These are phyloP conservation scores for Incumbomyces lentus DNA, from an alignment of 2,329 filamentous ascomycete genomes.

Conservation along the genomic window DNA sequence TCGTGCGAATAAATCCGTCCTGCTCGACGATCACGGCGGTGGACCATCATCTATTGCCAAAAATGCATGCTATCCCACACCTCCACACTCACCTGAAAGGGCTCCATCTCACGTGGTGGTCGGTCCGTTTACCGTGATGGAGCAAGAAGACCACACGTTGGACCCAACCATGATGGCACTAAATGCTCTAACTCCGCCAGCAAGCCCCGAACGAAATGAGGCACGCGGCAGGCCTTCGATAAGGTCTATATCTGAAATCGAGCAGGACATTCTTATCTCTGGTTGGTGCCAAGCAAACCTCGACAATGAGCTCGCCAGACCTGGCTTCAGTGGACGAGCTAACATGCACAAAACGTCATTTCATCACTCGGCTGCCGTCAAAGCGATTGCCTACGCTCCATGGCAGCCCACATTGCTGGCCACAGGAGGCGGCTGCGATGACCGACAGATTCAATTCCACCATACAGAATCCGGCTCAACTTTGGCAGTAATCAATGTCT, in stretches of 20 bases:
- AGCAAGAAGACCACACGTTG: not conserved
- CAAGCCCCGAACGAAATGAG: not conserved
- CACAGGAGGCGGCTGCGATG: slow-evolving; percentile 85
- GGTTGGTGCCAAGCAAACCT: slow-evolving; percentile 4
- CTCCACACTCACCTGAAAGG: slow-evolving; percentile 4
- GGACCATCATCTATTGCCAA: not conserved
- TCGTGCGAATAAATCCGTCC: not conserved
- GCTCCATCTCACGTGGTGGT: not conserved
- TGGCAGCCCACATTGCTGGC: slow-evolving; percentile 83
- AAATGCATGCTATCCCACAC: not conserved
- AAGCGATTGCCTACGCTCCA: slow-evolving; percentile 92
- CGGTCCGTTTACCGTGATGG: not conserved
- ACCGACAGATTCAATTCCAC: slow-evolving; percentile 93
- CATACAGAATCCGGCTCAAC: slow-evolving; percentile 73
- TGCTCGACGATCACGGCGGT: not conserved
- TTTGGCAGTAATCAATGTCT: slow-evolving; percentile 82
- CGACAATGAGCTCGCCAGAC: slow-evolving; percentile 14
- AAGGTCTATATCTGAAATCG: not conserved
- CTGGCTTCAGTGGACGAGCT: slow-evolving; percentile 11
- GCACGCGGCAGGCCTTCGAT: not conserved
- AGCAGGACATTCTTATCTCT: not conserved
- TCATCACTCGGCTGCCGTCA: slow-evolving; percentile 77
- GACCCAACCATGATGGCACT: not conserved
- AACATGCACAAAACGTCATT: slow-evolving; percentile 58
- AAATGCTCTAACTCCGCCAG: slow-evolving; percentile 4